Base-by-base conservation (phyloP, 2,329 filamentous ascomycete species). In the Dothistroma septosporum region DNA sequence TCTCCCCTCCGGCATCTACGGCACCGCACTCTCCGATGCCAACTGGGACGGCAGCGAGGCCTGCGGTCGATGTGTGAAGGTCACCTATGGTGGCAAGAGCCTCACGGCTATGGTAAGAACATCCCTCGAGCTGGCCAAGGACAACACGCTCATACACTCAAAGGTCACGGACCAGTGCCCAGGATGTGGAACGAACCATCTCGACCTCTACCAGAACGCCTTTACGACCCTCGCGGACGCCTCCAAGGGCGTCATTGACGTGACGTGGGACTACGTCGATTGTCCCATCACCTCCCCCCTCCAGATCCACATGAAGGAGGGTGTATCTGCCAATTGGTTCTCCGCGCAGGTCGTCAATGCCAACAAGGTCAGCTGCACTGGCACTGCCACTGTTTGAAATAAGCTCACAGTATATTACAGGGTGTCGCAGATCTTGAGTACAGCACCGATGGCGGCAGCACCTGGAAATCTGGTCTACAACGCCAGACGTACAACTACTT, bases 331-430 rank as follows among this genome's bases (percentile, higher is more conserved):
- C 32, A 78, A 79, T 72, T 84, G 82, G 82, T 85, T 85, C 75
- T 79, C 78, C 53, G 85, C 86, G 79, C 86, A 89, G 72, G 85
- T 88, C 48, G 78, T 86, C 68, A 87, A 88, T 73, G 76, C 82
- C 68, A 86, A 86, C 70, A 61, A 66, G 60, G 66, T 64, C 53
- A 59, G 60, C 28, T 12, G 12, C 9, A 10, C 31, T 21, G 41
- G 14, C 11, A 11, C n/a, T 33, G 24, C 6, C 31, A 2, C 48
- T 37, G 21, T 10, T 3, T 4, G 14, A 10, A 10, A 11, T 8
- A 19, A 24, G 41, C 61, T 62, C 7, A 65, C 55, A 35, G 10
- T 11, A 22, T 16, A 8, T 14, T 10, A 21, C 49, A 67, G 65
- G 60, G 64, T 21, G 54, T 61, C 16, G 61, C 61, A 47, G 55